Evolutionary conservation across 257 asterid genomes (phyloP), one percentile per base, ranked within the genome.

Genomic region (Cynanchum wilfordii): DNA sequence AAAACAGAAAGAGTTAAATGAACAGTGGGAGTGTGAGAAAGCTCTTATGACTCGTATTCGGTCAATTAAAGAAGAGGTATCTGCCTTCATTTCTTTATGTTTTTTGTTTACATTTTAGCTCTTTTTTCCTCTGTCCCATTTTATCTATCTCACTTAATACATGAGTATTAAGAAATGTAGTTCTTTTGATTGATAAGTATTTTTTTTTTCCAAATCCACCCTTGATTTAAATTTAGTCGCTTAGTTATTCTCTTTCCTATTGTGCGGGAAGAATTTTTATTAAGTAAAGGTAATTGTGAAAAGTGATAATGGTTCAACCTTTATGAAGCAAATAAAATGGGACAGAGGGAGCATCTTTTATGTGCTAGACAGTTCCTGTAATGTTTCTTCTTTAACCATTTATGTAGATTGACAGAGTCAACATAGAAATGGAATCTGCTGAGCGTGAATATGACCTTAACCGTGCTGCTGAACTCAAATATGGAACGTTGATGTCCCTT

Each of bases 391-490:
- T 59, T 72, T 42, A 42, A 56, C n/a, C 51, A 56, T 60, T 73
- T 44, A 52, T 7, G 55, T 45, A 92, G 97, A 89, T 93, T 72
- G 98, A 90, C 82, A 87, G 97, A 81, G 97, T 93, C 47, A 93
- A 93, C 82, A 84, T 85, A 68, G 98, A 93, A 88, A 90, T 90
- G 95, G 95, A 93, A 81, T 95, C 96, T 76, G 97, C 98, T 70
- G 97, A 93, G 85, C 97, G 98, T 17, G 97, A 90, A 76, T 90
- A 93, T 86, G 88, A 93, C 80, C 86, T 93, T 29, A 93, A 78
- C 76, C 97, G 94, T 70, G 97, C 98, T 33, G 97, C 98, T 77
- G 97, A 93, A 80, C 98, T 93, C 74, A 93, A 90, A 73, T 90
- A 93, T 44, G 95, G 98, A 66, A 93, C 95, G n/a, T 44, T 89